phyloP scores from a whole-genome alignment of 75 land plant genomes.

The Selaginella tamariscina region DNA sequence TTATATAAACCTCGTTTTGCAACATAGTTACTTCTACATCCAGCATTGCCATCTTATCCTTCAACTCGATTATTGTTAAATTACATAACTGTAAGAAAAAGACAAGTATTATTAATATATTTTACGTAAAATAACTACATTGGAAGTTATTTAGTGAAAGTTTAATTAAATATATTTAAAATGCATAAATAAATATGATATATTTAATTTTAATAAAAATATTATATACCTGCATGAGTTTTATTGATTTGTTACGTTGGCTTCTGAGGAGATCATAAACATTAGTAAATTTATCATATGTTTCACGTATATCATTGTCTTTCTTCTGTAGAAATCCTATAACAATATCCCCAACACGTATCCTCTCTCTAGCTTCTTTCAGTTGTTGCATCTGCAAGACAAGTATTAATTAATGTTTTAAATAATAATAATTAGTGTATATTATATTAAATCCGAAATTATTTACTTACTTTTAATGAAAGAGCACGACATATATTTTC shows the following conservation, averaged over 20 bases:
- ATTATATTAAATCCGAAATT: neutral
- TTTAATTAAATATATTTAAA: too few species aligned
- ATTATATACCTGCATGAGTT: constrained; percentile 18
- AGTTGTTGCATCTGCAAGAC: constrained; percentile 17
- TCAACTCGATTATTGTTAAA: constrained; percentile 22
- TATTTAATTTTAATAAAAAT: too few species aligned
- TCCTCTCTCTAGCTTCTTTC: constrained; percentile 20
- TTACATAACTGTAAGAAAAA: constrained; percentile 19
- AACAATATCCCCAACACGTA: constrained; percentile 2
- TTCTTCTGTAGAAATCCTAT: constrained; percentile 20
- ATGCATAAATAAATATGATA: too few species aligned
- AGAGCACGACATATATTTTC: constrained; percentile 19
- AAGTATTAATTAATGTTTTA: neutral
- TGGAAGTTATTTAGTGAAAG: too few species aligned
- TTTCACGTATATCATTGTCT: constrained; percentile 9
- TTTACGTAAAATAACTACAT: too few species aligned
- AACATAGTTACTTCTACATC: constrained; percentile 18
- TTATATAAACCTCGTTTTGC: constrained; percentile 24
- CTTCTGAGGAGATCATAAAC: constrained; percentile 20
- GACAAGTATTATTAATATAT: too few species aligned
- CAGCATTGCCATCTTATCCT: constrained; percentile 17
- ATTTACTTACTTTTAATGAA: constrained; percentile 16
- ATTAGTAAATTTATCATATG: constrained; percentile 12
- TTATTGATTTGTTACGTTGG: constrained; percentile 27
- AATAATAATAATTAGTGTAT: too few species aligned